These are phyloP conservation scores for Phyllosticta paracitricarpa DNA, from an alignment of 2,329 filamentous ascomycete species.

Conservation along the genomic window DNA sequence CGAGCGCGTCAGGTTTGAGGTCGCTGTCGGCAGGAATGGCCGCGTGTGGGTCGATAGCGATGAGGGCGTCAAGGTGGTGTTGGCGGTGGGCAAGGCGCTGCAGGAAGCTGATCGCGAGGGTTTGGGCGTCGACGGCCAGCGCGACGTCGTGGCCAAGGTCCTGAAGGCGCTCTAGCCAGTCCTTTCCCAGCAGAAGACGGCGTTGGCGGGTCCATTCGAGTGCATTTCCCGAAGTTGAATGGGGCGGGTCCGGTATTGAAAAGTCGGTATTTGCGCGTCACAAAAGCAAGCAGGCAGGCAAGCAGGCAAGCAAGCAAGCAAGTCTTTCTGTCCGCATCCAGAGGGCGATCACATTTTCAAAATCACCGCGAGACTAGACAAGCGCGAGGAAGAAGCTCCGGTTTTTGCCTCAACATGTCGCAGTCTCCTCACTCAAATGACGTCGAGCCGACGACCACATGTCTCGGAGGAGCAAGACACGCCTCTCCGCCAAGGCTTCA, in stretches of 20 bases:
- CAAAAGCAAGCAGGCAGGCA: no score
- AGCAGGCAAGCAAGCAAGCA: no score
- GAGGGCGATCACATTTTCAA: no score
- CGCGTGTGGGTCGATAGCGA: slow-evolving; percentile 79
- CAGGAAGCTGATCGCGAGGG: slow-evolving; percentile 63
- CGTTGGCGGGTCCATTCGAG: background rate
- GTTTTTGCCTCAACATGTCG: no score
- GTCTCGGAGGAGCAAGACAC: background rate
- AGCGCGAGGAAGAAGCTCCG: no score
- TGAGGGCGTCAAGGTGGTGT: slow-evolving; percentile 56
- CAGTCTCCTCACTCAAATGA: no score
- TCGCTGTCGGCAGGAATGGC: slow-evolving; percentile 87
- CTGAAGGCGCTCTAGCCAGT: slow-evolving; percentile 43
- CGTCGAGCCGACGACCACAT: background rate
- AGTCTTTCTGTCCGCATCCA: no score
- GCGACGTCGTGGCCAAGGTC: slow-evolving; percentile 57
- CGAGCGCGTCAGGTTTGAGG: slow-evolving; percentile 78
- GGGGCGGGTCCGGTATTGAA: no score
- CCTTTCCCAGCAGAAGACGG: background rate
- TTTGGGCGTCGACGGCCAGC: slow-evolving; percentile 56
- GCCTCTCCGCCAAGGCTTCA: background rate
- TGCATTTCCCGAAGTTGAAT: background rate
- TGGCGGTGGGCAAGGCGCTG: slow-evolving; percentile 71
- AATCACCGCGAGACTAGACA: no score
- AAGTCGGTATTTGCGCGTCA: no score